These are phyloP conservation scores for Lepraria neglecta DNA, from an alignment of 495 filamentous ascomycete genomes.

Conservation along the genomic window DNA sequence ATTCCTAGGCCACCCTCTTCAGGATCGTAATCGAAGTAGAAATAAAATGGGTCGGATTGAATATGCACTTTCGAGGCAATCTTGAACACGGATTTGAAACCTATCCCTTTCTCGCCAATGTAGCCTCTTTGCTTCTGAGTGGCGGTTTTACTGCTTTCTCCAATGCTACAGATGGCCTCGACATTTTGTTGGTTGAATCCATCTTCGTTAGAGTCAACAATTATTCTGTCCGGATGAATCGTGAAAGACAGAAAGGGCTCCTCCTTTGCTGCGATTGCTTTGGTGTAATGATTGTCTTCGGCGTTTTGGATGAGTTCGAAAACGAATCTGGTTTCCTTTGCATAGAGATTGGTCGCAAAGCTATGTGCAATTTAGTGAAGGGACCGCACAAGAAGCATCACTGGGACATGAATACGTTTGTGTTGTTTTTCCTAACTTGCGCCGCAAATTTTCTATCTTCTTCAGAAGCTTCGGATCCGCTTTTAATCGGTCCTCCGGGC, in stretches of 20 bases:
- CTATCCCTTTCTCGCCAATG: slow-evolving; percentile 47
- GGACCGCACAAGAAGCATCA: background rate
- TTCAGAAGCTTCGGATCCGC: background rate
- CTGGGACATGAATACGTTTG: background rate
- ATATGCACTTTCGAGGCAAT: slow-evolving; percentile 43
- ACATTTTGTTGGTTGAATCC: slow-evolving; percentile 38
- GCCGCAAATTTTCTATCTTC: background rate
- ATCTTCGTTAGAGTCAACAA: slow-evolving; percentile 43
- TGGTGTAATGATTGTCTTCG: slow-evolving; percentile 36
- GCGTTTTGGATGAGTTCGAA: slow-evolving; percentile 43
- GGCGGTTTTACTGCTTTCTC: slow-evolving; percentile 28
- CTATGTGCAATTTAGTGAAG: slow-evolving; percentile 19
- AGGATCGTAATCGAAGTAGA: slow-evolving; percentile 32
- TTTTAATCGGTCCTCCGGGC: background rate
- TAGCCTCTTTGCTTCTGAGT: slow-evolving; percentile 32
- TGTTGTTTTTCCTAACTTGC: background rate
- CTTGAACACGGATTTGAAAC: slow-evolving; percentile 50
- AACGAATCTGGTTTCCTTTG: slow-evolving; percentile 33
- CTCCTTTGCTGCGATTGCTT: background rate
- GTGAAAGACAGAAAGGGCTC: slow-evolving; percentile 35
- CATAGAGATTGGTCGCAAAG: slow-evolving; percentile 37
- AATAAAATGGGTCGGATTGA: slow-evolving; percentile 42
- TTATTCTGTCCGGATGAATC: slow-evolving; percentile 30
- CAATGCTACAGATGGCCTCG: slow-evolving; percentile 32
- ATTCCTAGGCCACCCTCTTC: background rate